Evolutionary conservation across 1,284 basidiomycete species (phyloP), one percentile per base, ranked within the genome.

Genomic region (Cystobasidium pallidum): DNA sequence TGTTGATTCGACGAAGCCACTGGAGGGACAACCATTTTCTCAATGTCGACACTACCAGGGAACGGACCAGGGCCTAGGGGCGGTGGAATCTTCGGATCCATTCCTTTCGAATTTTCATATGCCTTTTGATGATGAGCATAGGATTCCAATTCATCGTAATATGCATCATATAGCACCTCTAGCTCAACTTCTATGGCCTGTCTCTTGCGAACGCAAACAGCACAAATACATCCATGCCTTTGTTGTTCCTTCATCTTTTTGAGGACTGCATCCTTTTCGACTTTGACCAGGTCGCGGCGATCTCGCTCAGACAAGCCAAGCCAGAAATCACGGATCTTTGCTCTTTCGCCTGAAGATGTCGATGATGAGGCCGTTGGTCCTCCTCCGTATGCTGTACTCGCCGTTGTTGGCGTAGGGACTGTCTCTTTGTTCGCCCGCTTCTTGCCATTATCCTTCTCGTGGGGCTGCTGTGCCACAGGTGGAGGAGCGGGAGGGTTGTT

Each of bases 201-300:
- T 89, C 93, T 89, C 86, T 99, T 99, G 80, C 95, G 85, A 47
- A 93, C 92, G 82, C 95, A 99, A 41, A 99, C 94, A 24, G 93
- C 94, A 83, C 95, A 99, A 76, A 88, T 88, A 81, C 95, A 99
- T 75, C 88, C 89, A 81, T 96, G 93, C 80, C 91, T 92, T 86
- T 96, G 94, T 85, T 96, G 93, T 82, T 96, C 95, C 85, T 97
- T 97, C 93, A 99, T 98, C 87, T 96, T 97, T 81, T 87, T 88
- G 74, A 98, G 83, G 32, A 99, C 94, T 17, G 92, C 92, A 81
- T 98, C 93, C 84, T 98, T 97, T 85, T 99, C 95, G 78, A 97
- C 88, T 84, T 92, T 91, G 80, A 99, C 91, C 72, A 99, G 86
- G 81, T 88, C 89, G 76, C 91, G 84, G 52, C 96, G 87, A 80